These are phyloP conservation scores for Moricandia arvensis DNA, from an alignment of 345 rosid genomes.

Conservation along the genomic window DNA sequence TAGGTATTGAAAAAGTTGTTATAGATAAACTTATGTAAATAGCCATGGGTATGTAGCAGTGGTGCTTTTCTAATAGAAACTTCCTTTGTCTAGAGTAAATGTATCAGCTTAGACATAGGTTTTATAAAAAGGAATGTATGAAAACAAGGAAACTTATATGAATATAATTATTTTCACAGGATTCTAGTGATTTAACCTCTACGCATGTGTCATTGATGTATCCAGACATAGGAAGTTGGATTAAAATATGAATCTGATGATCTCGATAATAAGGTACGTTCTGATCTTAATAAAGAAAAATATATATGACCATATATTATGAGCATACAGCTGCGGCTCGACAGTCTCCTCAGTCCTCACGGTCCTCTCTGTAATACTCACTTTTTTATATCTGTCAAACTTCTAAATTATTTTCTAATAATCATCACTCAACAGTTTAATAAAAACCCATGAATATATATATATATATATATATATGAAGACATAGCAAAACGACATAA, in stretches of 20 bases:
- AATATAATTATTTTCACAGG: background rate
- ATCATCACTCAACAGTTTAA: background rate
- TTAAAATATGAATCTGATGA: background rate
- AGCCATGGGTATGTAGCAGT: background rate
- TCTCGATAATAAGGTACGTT: background rate
- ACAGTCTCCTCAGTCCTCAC: slow-evolving; percentile 27
- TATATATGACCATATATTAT: background rate
- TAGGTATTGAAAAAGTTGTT: background rate
- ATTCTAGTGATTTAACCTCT: background rate
- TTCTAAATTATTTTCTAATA: background rate
- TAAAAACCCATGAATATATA: background rate
- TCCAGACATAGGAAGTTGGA: slow-evolving; percentile 10
- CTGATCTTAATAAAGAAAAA: background rate
- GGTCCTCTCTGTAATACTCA: slow-evolving; percentile 29
- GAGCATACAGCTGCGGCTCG: slow-evolving; percentile 34
- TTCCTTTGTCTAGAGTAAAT: background rate
- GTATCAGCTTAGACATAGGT: background rate
- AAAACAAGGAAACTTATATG: background rate
- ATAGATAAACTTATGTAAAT: background rate
- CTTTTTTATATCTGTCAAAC: background rate
- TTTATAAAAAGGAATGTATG: background rate
- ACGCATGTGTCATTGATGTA: background rate
- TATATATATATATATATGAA: too few species aligned
- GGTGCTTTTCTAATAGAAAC: background rate
- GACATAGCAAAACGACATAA: slow-evolving; percentile 26